Evolutionary conservation across 2,329 filamentous ascomycete species (phyloP).

Genomic region (Exophiala alcalophila): DNA sequence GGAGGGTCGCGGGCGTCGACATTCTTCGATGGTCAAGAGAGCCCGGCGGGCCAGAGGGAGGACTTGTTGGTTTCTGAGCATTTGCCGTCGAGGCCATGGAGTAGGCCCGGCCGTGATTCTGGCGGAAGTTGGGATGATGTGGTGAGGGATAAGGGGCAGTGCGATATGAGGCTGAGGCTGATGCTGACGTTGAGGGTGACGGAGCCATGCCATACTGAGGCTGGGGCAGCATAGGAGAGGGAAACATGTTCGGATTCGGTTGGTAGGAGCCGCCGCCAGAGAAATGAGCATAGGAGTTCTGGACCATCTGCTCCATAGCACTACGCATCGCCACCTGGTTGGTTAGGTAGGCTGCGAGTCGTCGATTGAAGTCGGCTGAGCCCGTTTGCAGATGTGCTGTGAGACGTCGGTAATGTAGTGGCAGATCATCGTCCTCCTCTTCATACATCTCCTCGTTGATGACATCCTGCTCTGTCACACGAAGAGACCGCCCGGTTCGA

Average conservation of each 20-base stretch:
- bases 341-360: slow-evolving; percentile 58
- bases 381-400: slow-evolving; percentile 61
- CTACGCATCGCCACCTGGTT: slow-evolving; percentile 57
- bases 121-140: slow-evolving; percentile 31
- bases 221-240: slow-evolving; percentile 32
- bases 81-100: slow-evolving; percentile 22
- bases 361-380: slow-evolving; percentile 60
- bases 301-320: slow-evolving; percentile 47
- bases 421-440: slow-evolving; percentile 81
- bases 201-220: slow-evolving; percentile 24
- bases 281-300: slow-evolving; percentile 40
- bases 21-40: slow-evolving; percentile 38
- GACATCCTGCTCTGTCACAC: slow-evolving; percentile 82
- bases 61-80: slow-evolving; percentile 17
- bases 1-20: slow-evolving; percentile 42
- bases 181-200: too few species aligned
- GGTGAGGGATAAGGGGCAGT: slow-evolving; percentile 44
- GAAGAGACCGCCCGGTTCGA: slow-evolving; percentile 76
- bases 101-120: slow-evolving; percentile 21
- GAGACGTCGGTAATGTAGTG: slow-evolving; percentile 63
- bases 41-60: slow-evolving; percentile 35
- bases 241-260: slow-evolving; percentile 36
- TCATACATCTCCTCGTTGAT: slow-evolving; percentile 94
- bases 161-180: slow-evolving; percentile 36
- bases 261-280: slow-evolving; percentile 38